Evolutionary conservation across 2,329 filamentous ascomycete genomes (phyloP).

Genomic region (Claviceps maximensis): DNA sequence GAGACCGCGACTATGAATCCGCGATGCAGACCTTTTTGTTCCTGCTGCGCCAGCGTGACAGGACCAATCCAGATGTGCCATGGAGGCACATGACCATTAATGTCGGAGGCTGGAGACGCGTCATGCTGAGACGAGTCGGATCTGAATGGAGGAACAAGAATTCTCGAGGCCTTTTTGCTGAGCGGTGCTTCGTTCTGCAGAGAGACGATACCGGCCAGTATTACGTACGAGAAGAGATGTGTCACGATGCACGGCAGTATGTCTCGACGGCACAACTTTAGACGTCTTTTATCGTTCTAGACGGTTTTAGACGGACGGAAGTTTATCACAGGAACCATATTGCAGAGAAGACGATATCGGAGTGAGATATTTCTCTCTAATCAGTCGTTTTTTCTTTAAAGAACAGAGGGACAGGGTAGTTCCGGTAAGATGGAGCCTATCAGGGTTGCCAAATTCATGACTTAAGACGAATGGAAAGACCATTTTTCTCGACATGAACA

Average conservation of each 20-base stretch:
- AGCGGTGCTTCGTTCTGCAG: constrained; percentile 32
- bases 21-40: constrained; percentile 20
- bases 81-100: constrained; percentile 33
- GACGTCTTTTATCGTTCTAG: too few relatives aligned
- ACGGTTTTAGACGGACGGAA: too few relatives aligned
- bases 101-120: constrained; percentile 32
- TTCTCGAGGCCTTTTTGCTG: constrained; percentile 29
- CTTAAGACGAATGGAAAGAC: too few relatives aligned
- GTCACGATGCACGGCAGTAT: constrained; percentile 15
- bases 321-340: too few relatives aligned
- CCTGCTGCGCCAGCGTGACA: constrained; percentile 19
- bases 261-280: constrained; percentile 3
- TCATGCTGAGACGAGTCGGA: constrained; percentile 30
- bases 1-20: constrained; percentile 25
- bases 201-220: constrained; percentile 11
- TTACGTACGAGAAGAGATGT: constrained; percentile 14
- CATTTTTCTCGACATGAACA: too few relatives aligned
- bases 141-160: constrained; percentile 28
- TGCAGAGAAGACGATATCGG: too few relatives aligned
- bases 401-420: too few relatives aligned
- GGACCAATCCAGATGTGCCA: constrained; percentile 7
- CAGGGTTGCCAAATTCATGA: too few relatives aligned
- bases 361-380: too few relatives aligned
- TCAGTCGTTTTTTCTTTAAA: too few relatives aligned
- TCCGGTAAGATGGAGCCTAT: too few relatives aligned